Evolutionary conservation across 768 basidiomycete genomes (phyloP), one percentile per base, ranked within the genome.

Genomic region (Collybia mongolica): DNA sequence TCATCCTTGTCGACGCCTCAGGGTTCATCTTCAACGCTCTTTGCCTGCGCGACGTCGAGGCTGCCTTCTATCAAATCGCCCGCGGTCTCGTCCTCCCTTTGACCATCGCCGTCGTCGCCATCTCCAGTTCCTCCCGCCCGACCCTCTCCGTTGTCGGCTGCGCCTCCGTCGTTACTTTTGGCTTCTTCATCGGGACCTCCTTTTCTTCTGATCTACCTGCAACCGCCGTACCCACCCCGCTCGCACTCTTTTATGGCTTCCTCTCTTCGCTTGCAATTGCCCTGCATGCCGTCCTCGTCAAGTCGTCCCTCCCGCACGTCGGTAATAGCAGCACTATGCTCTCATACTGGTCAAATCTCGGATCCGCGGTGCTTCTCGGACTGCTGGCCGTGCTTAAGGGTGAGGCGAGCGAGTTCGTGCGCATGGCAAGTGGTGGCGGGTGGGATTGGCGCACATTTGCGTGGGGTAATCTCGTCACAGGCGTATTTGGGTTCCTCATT

Each of bases 221-320:
- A 47, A 61, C 70, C 24, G 70, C 71, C 32, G 61, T 69, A 0
- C 73, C 82, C 44, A 74, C 76, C 8, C 42, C 71, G n/a, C 60
- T 82, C 36, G 90, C 88, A n/a, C 65, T 90, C 51, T 63, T 68
- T 18, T 89, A 88, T 59, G 90, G 90, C 49, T 74, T 88, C 29
- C 62, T 82, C 20, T 83, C 82, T 35, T 88, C 87, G 2, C 64
- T 83, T 24, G 80, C 87, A 24, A 88, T 86, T 12, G 85, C 89
- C 0, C 62, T 85, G n/a, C 89, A 90, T 61, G 88, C 90, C 1
- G 87, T 92, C 17, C 80, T 90, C 55, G 88, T 91, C 70, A 93
- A 93, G 66, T 78, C 80, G 39, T 80, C 79, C 3, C 71, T 92
- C 9, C 72, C 78, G 20, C 72, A 85, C 41, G 89, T 92, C 18